These are phyloP conservation scores for Pseudopithomyces chartarum DNA, from an alignment of 2,329 filamentous ascomycete species.

Conservation along the genomic window DNA sequence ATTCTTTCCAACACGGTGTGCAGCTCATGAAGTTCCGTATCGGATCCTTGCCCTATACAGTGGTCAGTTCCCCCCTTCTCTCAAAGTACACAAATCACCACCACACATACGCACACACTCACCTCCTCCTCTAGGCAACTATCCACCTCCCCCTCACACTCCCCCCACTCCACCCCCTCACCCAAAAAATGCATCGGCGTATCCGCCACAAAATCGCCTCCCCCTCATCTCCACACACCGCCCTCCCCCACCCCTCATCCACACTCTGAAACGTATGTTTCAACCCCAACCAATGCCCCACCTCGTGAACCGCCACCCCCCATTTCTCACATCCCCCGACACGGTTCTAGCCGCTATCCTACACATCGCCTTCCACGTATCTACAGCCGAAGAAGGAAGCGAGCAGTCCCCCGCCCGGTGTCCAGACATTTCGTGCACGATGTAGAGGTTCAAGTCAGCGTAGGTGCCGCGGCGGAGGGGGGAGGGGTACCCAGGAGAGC, in stretches of 20 bases:
- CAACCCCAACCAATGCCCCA: not conserved
- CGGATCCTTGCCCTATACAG: not conserved
- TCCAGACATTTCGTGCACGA: too few relatives aligned
- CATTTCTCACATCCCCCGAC: not conserved
- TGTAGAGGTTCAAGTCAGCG: too few relatives aligned
- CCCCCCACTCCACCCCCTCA: not conserved
- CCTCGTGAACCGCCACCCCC: not conserved
- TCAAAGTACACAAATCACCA: not conserved
- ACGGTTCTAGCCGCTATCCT: not conserved
- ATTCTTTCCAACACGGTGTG: not conserved
- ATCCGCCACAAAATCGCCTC: not conserved
- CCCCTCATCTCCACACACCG: not conserved
- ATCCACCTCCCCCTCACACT: not conserved
- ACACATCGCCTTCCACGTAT: not conserved
- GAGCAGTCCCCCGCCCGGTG: too few relatives aligned
- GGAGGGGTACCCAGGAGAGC: too few relatives aligned
- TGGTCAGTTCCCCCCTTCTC: not conserved
- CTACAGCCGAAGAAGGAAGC: too few relatives aligned
- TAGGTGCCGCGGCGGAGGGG: too few relatives aligned
- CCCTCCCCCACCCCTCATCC: not conserved
- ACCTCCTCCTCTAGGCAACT: not conserved
- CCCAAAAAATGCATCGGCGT: not conserved
- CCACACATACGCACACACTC: not conserved
- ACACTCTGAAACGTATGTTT: not conserved
- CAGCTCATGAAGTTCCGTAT: not conserved